Conservation (phyloP, 164 flowering plant genomes). For the Aristolochia contorta region DNA sequence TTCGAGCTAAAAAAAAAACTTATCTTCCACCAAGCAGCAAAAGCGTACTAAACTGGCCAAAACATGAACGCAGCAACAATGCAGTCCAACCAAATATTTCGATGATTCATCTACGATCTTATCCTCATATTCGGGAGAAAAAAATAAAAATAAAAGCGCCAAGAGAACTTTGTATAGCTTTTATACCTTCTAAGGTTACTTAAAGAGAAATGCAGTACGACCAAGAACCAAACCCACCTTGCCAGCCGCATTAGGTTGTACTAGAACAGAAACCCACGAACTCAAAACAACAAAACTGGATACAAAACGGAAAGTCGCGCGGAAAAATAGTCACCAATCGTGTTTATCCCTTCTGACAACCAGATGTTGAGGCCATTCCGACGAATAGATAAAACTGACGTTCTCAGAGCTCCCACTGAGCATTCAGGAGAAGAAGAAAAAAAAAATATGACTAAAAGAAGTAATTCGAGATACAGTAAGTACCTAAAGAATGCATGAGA, state of each 20-base stretch:
- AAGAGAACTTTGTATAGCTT: no score
- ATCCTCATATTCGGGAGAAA: no score
- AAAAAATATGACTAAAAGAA: not conserved
- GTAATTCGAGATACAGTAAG: not conserved
- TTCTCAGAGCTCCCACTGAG: not conserved
- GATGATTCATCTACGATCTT: no score
- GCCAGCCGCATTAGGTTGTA: not conserved
- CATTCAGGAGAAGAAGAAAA: not conserved
- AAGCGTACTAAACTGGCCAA: no score
- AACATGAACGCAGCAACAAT: no score
- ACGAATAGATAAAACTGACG: not conserved
- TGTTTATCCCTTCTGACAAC: no score
- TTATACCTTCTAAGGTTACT: no score
- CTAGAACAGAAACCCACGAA: not conserved
- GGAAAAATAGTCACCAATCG: not conserved
- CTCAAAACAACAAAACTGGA: not conserved
- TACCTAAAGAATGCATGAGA: constrained; percentile 28
- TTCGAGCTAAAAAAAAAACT: no score
- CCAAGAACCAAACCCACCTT: not conserved
- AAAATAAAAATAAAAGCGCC: no score
- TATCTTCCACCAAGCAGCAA: no score
- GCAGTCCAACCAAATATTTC: no score
- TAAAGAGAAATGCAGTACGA: not conserved
- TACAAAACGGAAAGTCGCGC: not conserved
- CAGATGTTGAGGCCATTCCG: no score